phyloP scores from a whole-genome alignment of 495 filamentous ascomycete species.

The Recurvomyces mirabilis region DNA sequence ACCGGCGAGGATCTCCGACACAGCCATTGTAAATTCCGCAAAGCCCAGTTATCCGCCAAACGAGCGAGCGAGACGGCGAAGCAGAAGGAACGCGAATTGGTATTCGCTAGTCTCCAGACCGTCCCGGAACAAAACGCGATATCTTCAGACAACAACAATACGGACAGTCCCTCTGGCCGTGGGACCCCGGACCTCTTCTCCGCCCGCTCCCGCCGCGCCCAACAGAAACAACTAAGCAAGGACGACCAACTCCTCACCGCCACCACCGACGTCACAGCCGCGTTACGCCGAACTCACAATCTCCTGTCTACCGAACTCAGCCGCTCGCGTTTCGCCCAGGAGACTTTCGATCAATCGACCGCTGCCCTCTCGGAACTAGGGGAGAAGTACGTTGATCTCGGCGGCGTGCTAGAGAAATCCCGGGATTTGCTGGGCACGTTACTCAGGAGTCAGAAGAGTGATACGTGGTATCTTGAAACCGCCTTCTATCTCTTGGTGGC shows the following conservation, averaged over 20 bases:
- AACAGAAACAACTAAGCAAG: conserved; percentile 39
- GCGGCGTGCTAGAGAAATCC: conserved; percentile 60
- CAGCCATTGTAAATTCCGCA: conserved; percentile 67
- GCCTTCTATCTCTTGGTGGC: conserved; percentile 67
- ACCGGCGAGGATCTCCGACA: conserved; percentile 56
- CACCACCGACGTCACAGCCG: conserved; percentile 70
- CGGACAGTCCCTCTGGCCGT: neutral
- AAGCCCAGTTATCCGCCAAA: conserved; percentile 73
- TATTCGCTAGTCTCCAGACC: conserved; percentile 50
- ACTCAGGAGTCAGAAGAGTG: conserved; percentile 77
- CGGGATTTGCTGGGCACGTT: conserved; percentile 67
- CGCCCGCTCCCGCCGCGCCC: conserved; percentile 1
- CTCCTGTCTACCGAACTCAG: conserved; percentile 73
- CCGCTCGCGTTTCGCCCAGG: conserved; percentile 74
- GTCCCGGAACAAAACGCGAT: too few species aligned
- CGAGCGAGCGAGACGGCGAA: conserved; percentile 60
- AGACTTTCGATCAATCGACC: conserved; percentile 71
- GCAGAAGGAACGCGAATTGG: conserved; percentile 62
- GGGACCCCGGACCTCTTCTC: conserved; percentile 10
- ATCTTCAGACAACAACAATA: neutral
- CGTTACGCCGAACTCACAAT: conserved; percentile 72
- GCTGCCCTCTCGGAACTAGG: conserved; percentile 69
- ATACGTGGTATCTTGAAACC: conserved; percentile 92
- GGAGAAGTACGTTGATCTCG: conserved; percentile 66
- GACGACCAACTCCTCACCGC: conserved; percentile 60